phyloP scores from a whole-genome alignment of 2,329 filamentous ascomycete genomes.

The Capronia epimyces region DNA sequence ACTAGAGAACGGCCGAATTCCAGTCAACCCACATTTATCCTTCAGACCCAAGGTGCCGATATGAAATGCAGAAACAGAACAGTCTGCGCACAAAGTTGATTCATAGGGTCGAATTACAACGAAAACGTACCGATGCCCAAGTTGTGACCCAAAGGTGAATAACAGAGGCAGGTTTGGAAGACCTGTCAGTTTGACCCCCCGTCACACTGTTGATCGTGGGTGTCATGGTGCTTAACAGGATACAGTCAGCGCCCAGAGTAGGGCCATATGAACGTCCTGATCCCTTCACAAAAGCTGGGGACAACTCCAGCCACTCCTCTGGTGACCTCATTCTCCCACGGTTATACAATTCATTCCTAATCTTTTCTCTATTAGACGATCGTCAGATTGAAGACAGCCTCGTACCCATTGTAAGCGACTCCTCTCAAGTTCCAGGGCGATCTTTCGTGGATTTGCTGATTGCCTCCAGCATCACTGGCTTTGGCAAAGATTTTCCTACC shows the following conservation, averaged over 20 bases:
- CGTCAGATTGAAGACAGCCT: slow-evolving; percentile 48
- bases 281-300: neutral
- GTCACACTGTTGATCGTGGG: slow-evolving; percentile 17
- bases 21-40: neutral
- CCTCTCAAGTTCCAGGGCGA: slow-evolving; percentile 56
- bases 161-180: neutral
- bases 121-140: slow-evolving; percentile 11
- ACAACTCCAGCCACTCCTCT: neutral
- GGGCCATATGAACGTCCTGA: neutral
- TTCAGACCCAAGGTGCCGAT: neutral
- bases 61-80: too few relatives aligned
- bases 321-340: neutral
- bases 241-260: slow-evolving; percentile 1
- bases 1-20: slow-evolving; percentile 1
- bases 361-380: slow-evolving; percentile 33
- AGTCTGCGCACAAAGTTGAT: too few relatives aligned
- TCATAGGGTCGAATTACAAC: neutral
- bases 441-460: slow-evolving; percentile 44
- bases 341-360: slow-evolving; percentile 6
- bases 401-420: slow-evolving; percentile 57
- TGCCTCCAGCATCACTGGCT: slow-evolving; percentile 51
- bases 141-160: too few relatives aligned
- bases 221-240: slow-evolving; percentile 23
- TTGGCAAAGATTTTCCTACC: slow-evolving; percentile 48
- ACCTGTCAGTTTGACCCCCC: neutral